phyloP scores from a whole-genome alignment of 352 stramenopile species.

The Phytophthora pini region DNA sequence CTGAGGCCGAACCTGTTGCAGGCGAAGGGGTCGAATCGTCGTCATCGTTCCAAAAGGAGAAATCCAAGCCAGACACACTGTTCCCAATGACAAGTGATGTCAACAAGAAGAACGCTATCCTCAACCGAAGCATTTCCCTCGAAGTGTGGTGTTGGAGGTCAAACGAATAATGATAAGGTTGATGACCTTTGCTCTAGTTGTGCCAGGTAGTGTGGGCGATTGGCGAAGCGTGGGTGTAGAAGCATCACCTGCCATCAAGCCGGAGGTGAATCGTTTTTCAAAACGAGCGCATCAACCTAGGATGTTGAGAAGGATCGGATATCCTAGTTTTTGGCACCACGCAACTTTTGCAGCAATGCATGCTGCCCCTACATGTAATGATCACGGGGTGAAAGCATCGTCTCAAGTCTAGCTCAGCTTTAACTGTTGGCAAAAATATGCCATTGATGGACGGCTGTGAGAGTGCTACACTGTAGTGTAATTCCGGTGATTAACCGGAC shows the following conservation, averaged over 20 bases:
- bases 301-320: slow-evolving; percentile 5
- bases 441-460: background rate
- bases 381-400: background rate
- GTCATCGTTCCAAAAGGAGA: slow-evolving; percentile 17
- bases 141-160: background rate
- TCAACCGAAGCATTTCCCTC: slow-evolving; percentile 1
- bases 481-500: no score
- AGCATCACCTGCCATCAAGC: slow-evolving; percentile 2
- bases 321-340: background rate
- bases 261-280: background rate
- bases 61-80: slow-evolving; percentile 1
- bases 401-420: background rate
- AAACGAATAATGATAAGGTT: slow-evolving; percentile 7
- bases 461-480: background rate
- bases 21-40: no score
- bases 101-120: background rate
- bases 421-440: background rate
- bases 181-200: background rate
- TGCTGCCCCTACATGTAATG: no score
- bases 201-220: background rate
- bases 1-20: no score
- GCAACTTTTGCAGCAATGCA: no score
- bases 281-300: background rate
- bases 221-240: background rate
- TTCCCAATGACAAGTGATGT: background rate